Percentiles rank a stretch among this genome's conserved stretches.
Conservation (phyloP, 345 rosid genomes). For the Ceriops zippeliana region DNA sequence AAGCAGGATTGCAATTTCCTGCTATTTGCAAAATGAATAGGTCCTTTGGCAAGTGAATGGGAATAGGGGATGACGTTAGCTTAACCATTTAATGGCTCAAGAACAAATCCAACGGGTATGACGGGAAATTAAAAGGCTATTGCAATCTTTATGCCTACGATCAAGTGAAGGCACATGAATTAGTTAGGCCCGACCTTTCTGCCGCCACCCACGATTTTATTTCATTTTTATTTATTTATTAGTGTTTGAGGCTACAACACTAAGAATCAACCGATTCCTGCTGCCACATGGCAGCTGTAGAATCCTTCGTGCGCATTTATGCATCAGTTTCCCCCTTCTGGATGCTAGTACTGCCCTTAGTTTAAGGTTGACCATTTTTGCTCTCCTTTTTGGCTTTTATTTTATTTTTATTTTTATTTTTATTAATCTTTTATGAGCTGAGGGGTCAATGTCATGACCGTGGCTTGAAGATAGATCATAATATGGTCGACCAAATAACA, state of each 20-base stretch:
- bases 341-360: not conserved
- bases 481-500: conserved; percentile 37
- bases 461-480: conserved; percentile 18
- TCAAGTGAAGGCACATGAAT: conserved; percentile 6
- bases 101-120: too few species aligned
- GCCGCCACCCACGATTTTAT: too few species aligned
- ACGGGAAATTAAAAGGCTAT: not conserved
- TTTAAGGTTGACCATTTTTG: not conserved
- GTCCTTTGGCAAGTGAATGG: too few species aligned
- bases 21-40: too few species aligned
- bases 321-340: not conserved
- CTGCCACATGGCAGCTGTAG: not conserved
- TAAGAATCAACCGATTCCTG: not conserved
- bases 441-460: conserved; percentile 14
- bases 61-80: too few species aligned
- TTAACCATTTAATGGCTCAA: too few species aligned
- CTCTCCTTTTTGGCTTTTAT: not conserved
- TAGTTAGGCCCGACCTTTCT: not conserved
- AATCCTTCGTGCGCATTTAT: not conserved
- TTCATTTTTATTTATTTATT: too few species aligned
- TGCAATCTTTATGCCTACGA: conserved; percentile 3
- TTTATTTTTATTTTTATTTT: not conserved
- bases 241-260: too few species aligned
- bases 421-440: not conserved
- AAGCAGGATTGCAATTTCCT: too few species aligned